phyloP scores from a whole-genome alignment of 2,329 filamentous ascomycete genomes.

The Achaetomium macrosporum region DNA sequence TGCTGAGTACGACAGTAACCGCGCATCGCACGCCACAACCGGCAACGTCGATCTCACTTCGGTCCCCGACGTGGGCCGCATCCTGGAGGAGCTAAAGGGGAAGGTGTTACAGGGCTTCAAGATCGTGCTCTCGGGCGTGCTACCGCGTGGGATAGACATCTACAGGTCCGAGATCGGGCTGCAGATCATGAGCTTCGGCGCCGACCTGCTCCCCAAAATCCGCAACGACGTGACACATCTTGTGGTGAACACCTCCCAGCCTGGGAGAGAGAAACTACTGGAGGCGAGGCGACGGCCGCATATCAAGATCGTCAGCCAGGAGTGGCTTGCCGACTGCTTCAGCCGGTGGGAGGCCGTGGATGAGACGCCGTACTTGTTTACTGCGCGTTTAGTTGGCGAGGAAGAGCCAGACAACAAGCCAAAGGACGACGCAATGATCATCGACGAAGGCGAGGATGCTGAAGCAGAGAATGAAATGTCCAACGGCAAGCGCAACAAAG shows the following conservation, averaged over 20 bases:
- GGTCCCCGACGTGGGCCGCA: constrained; percentile 77
- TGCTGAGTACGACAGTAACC: constrained; percentile 65
- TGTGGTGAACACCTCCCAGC: constrained; percentile 63
- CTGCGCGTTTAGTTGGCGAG: constrained; percentile 64
- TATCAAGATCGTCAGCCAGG: constrained; percentile 86
- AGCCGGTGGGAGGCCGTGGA: constrained; percentile 76
- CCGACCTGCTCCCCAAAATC: constrained; percentile 52
- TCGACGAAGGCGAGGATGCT: constrained; percentile 11
- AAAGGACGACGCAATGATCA: constrained; percentile 23
- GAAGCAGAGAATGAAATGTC: constrained; percentile 21
- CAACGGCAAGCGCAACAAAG: constrained; percentile 27
- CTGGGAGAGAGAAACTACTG: constrained; percentile 84
- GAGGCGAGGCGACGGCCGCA: constrained; percentile 72
- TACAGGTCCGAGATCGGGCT: constrained; percentile 78
- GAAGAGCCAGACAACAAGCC: constrained; percentile 13
- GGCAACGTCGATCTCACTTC: constrained; percentile 40
- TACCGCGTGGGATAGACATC: constrained; percentile 75
- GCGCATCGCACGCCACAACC: constrained; percentile 31
- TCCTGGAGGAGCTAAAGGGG: constrained; percentile 78
- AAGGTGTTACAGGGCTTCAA: constrained; percentile 67
- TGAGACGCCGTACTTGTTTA: constrained; percentile 66
- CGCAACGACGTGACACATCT: constrained; percentile 64
- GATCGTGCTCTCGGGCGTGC: constrained; percentile 84
- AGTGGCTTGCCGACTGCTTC: constrained; percentile 83
- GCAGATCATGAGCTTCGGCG: constrained; percentile 83